A percentile compares a stretch with the other conserved stretches of the same genome.
These are phyloP conservation scores for Calonectria leucothoes DNA, from an alignment of 2,329 filamentous ascomycete species.

Conservation along the genomic window DNA sequence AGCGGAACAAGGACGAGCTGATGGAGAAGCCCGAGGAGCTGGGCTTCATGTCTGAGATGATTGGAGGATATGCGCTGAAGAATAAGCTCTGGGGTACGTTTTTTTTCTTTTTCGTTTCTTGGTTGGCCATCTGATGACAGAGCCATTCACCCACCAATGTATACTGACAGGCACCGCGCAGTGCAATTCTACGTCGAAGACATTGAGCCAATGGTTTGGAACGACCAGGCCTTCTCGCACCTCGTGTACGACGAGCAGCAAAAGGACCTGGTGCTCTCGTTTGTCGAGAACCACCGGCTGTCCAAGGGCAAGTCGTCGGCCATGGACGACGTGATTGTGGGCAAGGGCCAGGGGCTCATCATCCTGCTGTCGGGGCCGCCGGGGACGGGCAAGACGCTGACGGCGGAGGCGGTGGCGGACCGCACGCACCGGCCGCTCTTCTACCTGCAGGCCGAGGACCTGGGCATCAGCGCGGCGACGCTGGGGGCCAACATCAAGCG, in stretches of 20 bases:
- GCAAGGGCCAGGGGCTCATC: conserved; percentile 58
- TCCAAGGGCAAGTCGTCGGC: conserved; percentile 28
- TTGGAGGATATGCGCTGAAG: conserved; percentile 59
- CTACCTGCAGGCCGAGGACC: conserved; percentile 58
- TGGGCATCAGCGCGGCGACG: conserved; percentile 55
- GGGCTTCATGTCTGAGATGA: conserved; percentile 53
- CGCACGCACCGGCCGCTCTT: conserved; percentile 57
- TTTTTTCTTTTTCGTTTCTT: not conserved
- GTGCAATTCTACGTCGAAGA: conserved; percentile 55
- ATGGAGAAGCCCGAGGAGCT: conserved; percentile 51
- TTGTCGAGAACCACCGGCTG: conserved; percentile 56
- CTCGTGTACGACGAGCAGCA: conserved; percentile 60
- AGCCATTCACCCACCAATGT: not conserved
- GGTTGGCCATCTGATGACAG: not conserved
- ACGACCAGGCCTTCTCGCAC: conserved; percentile 57
- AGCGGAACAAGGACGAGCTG: conserved; percentile 54
- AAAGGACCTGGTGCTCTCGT: conserved; percentile 60
- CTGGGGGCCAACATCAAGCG: conserved; percentile 61
- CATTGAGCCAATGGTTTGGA: conserved; percentile 56
- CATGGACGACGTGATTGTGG: conserved; percentile 55
- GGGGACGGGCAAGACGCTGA: conserved; percentile 60
- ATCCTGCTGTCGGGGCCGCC: conserved; percentile 58
- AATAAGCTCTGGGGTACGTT: conserved; percentile 58
- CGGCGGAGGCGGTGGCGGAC: conserved; percentile 57
- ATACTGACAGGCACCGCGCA: conserved; percentile 22